Conservation (phyloP, 192 early-diverging fungal species). For the Chytriomyces confervae region DNA sequence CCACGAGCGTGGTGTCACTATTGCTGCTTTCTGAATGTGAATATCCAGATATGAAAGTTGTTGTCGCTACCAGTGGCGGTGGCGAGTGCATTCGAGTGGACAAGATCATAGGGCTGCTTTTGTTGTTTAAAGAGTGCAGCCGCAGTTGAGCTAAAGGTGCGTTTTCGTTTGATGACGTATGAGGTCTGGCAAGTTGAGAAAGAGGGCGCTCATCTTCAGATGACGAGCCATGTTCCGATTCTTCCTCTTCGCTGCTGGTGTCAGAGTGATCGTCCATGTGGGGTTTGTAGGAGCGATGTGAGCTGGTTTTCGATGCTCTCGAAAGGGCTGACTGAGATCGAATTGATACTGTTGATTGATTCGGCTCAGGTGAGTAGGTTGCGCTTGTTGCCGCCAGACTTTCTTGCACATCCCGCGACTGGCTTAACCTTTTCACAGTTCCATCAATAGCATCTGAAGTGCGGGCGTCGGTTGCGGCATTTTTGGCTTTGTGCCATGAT, state of each 20-base stretch:
- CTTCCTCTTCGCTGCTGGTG: conserved; percentile 18
- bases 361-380: neutral
- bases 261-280: neutral
- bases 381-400: neutral
- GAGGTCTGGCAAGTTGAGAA: neutral
- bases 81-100: neutral
- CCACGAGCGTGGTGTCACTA: neutral
- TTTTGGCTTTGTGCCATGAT: neutral
- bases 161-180: neutral
- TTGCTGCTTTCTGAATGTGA: conserved; percentile 6
- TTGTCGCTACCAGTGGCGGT: neutral
- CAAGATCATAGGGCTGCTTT: neutral
- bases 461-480: neutral
- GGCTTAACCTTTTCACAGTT: no score
- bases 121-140: neutral
- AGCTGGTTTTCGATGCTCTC: neutral
- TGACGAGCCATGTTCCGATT: neutral
- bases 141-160: conserved; percentile 10
- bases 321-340: no score
- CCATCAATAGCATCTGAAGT: no score
- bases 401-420: neutral
- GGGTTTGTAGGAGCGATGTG: neutral
- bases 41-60: neutral
- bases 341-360: no score
- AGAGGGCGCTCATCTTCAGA: conserved; percentile 14